These are phyloP conservation scores for Xylaria sp. DNA, from an alignment of 2,329 filamentous ascomycete species.

Conservation along the genomic window DNA sequence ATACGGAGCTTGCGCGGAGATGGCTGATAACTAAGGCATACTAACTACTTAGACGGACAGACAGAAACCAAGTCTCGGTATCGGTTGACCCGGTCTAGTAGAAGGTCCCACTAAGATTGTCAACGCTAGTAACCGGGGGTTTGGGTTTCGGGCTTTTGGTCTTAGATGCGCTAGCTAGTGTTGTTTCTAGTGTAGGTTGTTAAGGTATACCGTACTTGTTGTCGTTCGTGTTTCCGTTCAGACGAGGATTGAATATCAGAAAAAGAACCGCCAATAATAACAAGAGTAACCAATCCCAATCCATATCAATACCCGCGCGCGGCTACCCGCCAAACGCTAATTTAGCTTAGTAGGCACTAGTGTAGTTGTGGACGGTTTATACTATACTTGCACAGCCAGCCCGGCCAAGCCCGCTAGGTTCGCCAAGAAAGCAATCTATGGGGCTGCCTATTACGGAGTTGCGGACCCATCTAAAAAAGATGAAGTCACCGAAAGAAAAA, in stretches of 20 bases:
- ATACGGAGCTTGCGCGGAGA: background rate
- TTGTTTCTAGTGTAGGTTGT: background rate
- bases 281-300: background rate
- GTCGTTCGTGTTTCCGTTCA: background rate
- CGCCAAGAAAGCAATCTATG: slow-evolving; percentile 28
- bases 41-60: background rate
- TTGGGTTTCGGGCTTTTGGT: background rate
- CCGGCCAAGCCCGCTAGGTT: slow-evolving; percentile 30
- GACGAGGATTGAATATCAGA: background rate
- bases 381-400: slow-evolving; percentile 32
- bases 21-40: background rate
- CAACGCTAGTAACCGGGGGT: background rate
- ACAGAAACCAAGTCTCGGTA: background rate
- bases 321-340: slow-evolving; percentile 12
- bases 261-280: background rate
- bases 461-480: background rate
- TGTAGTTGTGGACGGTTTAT: background rate
- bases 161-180: background rate
- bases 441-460: slow-evolving; percentile 31
- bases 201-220: no score
- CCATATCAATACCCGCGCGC: slow-evolving; percentile 12
- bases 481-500: background rate
- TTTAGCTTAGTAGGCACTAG: background rate
- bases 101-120: background rate
- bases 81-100: background rate